Conservation (phyloP, 305 asterid species). For the Striga hermonthica region DNA sequence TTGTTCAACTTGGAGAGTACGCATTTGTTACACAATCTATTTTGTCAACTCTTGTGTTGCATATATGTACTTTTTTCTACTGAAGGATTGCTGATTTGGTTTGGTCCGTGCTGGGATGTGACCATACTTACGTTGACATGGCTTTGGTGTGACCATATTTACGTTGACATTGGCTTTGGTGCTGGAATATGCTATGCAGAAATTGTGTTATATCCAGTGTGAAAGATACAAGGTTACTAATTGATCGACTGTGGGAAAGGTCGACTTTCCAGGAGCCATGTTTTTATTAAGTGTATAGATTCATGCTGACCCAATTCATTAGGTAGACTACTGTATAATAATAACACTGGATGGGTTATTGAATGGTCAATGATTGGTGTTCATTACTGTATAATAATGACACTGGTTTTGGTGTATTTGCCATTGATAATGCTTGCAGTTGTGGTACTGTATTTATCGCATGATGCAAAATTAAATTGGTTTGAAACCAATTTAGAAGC, state of each 20-base stretch:
- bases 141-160: slow-evolving; percentile 21
- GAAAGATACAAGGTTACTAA: not conserved
- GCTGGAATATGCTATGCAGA: not conserved
- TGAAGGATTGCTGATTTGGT: slow-evolving; percentile 35
- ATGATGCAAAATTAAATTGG: slow-evolving; percentile 22
- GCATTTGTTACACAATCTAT: not conserved
- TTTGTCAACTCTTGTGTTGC: slow-evolving; percentile 33
- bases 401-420: slow-evolving; percentile 31
- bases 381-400: no score
- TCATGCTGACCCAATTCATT: slow-evolving; percentile 29
- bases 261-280: slow-evolving; percentile 20
- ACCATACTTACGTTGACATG: slow-evolving; percentile 14
- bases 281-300: slow-evolving; percentile 31
- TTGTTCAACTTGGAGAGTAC: no score
- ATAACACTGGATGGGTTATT: slow-evolving; percentile 28
- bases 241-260: not conserved
- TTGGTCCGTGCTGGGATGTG: slow-evolving; percentile 28
- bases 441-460: slow-evolving; percentile 22
- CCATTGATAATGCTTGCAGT: slow-evolving; percentile 19
- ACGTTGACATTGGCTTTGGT: no score
- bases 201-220: not conserved
- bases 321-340: slow-evolving; percentile 27
- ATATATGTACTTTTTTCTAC: slow-evolving; percentile 28
- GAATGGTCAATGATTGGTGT: slow-evolving; percentile 32
- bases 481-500: slow-evolving; percentile 30